These are phyloP conservation scores for Viola odorata DNA, from an alignment of 345 rosid species.

Conservation along the genomic window DNA sequence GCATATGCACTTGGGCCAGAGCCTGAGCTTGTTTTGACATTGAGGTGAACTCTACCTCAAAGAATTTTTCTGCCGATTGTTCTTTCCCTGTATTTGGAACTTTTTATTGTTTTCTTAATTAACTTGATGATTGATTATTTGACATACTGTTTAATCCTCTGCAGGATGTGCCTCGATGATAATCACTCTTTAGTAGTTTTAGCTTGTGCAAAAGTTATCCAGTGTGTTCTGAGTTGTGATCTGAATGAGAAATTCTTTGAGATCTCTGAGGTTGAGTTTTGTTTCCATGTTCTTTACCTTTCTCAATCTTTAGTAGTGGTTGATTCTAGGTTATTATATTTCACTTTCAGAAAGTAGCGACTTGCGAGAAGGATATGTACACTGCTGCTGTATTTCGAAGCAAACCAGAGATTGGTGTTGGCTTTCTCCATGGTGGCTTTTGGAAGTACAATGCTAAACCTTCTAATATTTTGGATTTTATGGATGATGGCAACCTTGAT, in stretches of 20 bases:
- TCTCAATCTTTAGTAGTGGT: slow-evolving; percentile 1
- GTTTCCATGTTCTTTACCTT: not conserved
- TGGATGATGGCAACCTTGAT: slow-evolving; percentile 27
- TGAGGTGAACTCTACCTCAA: slow-evolving; percentile 45
- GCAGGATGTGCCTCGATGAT: slow-evolving; percentile 87
- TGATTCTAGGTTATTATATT: slow-evolving; percentile 9
- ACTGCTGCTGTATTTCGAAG: slow-evolving; percentile 83
- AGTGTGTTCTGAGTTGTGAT: slow-evolving; percentile 60
- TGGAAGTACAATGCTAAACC: slow-evolving; percentile 96
- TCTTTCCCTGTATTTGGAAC: slow-evolving; percentile 2
- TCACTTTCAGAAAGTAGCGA: slow-evolving; percentile 49
- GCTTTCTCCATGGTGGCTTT: slow-evolving; percentile 77
- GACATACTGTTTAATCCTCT: not conserved
- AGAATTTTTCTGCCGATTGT: slow-evolving; percentile 7
- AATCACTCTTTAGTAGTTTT: slow-evolving; percentile 72
- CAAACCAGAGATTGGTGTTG: slow-evolving; percentile 64
- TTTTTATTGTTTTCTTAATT: slow-evolving; percentile 2
- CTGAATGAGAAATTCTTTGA: slow-evolving; percentile 55
- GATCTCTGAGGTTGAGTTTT: slow-evolving; percentile 56
- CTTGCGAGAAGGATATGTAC: slow-evolving; percentile 36
- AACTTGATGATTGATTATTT: slow-evolving; percentile 8
- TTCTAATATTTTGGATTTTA: slow-evolving; percentile 54
- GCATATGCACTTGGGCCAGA: slow-evolving; percentile 91
- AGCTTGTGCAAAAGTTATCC: slow-evolving; percentile 67
- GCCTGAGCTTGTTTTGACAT: slow-evolving; percentile 82